Base-by-base conservation (phyloP, 352 stramenopile genomes). In the Globisporangium perplexum region DNA sequence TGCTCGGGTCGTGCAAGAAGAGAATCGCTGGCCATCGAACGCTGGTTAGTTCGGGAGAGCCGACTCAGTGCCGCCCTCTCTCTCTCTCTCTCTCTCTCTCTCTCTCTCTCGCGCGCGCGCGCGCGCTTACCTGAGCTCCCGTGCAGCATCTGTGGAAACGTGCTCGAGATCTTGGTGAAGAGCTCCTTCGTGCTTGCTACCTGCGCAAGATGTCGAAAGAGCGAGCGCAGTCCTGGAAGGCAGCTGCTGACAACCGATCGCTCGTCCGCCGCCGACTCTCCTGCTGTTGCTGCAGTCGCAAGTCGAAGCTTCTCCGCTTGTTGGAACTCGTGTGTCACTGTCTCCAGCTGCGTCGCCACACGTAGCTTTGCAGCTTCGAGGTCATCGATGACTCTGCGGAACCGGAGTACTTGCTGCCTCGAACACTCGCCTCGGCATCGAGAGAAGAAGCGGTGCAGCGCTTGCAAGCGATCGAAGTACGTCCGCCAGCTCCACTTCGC, bases 1-100 rank as follows among this genome's bases (percentile, higher is more conserved):
- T 74, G 8, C 64, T 69, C 20, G 80, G 69, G 28, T 90, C 77
- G 18, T 88, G 60, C 0, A 90, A 51, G 46, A 86, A 88, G 24
- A 90, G 58, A 39, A 83, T 60, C 15, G 72, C 77, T 50, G 4
- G 7, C 4, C 4, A 22, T 12, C 23, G 53, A 8, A 41, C 15
- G 17, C 17, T 26, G 15, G 24, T 28, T 7, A 48, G 8, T n/a
- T 15, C 38, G 30, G 20, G 8, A 26, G 23, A 33, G 12, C 20
- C 10, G n/a, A 43, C 15, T 4, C 7, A 36, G n/a, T 14, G 15
- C 39, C 3, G 14, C 31, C 3, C 14, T 38, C 31, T 5, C 31
- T 10, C 10, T 38, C 31, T 18, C 12, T 11, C n/a, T n/a, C n/a
- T n/a, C n/a, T n/a, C n/a, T n/a, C n/a, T n/a, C n/a, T n/a, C n/a